Conservation (phyloP, 1,284 basidiomycete genomes). For the Meripilus lineatus region DNA sequence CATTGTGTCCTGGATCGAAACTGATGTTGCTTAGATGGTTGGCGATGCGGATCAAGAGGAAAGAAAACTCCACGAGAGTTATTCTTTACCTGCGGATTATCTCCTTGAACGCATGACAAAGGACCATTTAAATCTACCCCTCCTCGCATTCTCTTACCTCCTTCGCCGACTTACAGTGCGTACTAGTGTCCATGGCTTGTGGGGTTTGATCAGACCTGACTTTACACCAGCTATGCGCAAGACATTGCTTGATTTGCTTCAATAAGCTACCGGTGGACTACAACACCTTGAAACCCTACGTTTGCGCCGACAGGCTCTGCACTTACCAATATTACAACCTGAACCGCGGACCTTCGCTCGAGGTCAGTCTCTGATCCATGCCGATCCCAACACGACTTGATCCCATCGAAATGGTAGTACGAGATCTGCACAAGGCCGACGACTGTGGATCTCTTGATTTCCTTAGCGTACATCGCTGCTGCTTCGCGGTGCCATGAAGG, state of each 20-base stretch:
- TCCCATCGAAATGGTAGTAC: too few species aligned
- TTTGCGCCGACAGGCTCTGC: conserved; percentile 55
- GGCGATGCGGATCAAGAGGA: conserved; percentile 43
- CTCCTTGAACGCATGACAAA: conserved; percentile 27
- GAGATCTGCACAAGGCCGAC: conserved; percentile 55
- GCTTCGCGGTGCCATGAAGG: conserved; percentile 44
- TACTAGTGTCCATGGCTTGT: too few species aligned
- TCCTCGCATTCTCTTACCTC: conserved; percentile 56
- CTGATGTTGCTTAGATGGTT: conserved; percentile 25
- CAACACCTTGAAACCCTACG: conserved; percentile 62
- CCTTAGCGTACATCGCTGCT: conserved; percentile 52
- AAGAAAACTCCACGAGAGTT: conserved; percentile 30
- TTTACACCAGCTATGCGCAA: conserved; percentile 47
- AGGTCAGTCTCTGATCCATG: conserved; percentile 33
- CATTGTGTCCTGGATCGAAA: too few species aligned
- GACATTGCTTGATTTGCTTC: conserved; percentile 62
- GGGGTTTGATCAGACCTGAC: not conserved
- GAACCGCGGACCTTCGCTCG: conserved; percentile 57
- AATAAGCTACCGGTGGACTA: conserved; percentile 45
- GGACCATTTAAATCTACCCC: conserved; percentile 44
- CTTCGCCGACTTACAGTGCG: conserved; percentile 53
- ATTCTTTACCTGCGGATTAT: conserved; percentile 50
- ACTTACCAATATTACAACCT: conserved; percentile 59
- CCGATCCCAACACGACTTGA: too few species aligned
- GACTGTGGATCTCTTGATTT: conserved; percentile 57